Evolutionary conservation across 202 grass and related monocot genomes (phyloP), one percentile per base, ranked within the genome.

Genomic region (Schoenoplectus tabernaemontani): DNA sequence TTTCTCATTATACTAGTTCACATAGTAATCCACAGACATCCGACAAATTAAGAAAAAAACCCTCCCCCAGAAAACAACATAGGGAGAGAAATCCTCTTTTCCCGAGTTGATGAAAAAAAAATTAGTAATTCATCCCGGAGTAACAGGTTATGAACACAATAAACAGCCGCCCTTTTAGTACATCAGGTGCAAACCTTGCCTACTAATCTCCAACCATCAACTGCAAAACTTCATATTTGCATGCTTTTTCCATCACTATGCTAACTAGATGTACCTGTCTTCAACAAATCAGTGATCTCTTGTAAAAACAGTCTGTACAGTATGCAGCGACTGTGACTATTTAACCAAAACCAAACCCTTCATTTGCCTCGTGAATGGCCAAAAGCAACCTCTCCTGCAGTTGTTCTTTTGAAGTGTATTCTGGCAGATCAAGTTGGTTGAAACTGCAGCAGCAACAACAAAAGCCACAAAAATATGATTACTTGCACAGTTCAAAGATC

Each of bases 281-380:
- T 64, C 7, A 59, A 65, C 24, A 80, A 80, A 80, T 80, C 78
- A 80, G 24, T 33, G 59, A 65, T 80, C 19, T 42, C 80, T 72
- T 83, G 48, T 66, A 59, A 83, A n/a, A 30, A 61, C 30, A 36
- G 42, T 81, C 48, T 87, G 72, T 84, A 88, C 82, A 84, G 79
- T 53, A 67, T 36, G 32, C 3, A 56, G 22, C 15, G 61, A 60
- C 20, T 46, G 24, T 59, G 34, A 82, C 5, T 20, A 56, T 95
- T 63, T 86, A 95, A 77, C 92, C 92, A 11, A 99, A 99, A 80
- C 96, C 96, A 22, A 99, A 99, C 58, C 96, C 96, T 93, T 99
- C 96, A 69, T 92, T 99, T 28, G 86, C 96, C 83, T 99, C 96
- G 17, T 99, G 96, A 73, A 99, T 95, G 39, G 96, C 96, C 34